A percentile compares a stretch with the other conserved stretches of the same genome.
Evolutionary conservation across 2,329 filamentous ascomycete species (phyloP).

Genomic region (Teratosphaeria epicoccoides): DNA sequence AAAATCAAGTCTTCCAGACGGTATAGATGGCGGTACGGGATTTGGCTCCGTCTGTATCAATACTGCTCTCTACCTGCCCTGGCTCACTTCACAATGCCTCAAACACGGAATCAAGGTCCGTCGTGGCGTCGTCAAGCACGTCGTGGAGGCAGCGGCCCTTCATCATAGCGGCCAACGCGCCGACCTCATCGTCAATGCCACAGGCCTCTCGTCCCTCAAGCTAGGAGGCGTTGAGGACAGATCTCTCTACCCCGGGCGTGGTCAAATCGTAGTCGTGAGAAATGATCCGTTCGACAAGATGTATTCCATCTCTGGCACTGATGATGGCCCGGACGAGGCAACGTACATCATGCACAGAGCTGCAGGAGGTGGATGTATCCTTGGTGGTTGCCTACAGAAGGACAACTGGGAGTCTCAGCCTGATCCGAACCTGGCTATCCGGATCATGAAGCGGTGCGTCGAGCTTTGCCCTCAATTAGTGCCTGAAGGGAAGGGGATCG

Average conservation of each 20-base stretch:
- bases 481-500: conserved; percentile 52
- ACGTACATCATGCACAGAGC: conserved; percentile 77
- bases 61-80: conserved; percentile 75
- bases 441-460: conserved; percentile 74
- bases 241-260: conserved; percentile 63
- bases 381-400: conserved; percentile 77
- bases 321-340: conserved; percentile 62
- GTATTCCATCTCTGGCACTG: conserved; percentile 58
- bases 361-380: conserved; percentile 65
- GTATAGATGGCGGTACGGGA: conserved; percentile 58
- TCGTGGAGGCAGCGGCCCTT: conserved; percentile 55
- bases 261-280: conserved; percentile 73
- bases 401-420: conserved; percentile 68
- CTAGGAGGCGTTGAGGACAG: conserved; percentile 74
- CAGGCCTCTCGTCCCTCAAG: conserved; percentile 62
- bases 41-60: conserved; percentile 91
- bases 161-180: conserved; percentile 50
- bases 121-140: conserved; percentile 45
- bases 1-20: conserved; percentile 42
- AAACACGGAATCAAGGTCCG: conserved; percentile 54
- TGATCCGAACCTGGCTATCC: conserved; percentile 65
- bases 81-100: conserved; percentile 70
- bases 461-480: conserved; percentile 55
- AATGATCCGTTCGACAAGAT: conserved; percentile 61
- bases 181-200: conserved; percentile 72